Conservation (phyloP, 495 filamentous ascomycete species). For the Penicillium odoratum region DNA sequence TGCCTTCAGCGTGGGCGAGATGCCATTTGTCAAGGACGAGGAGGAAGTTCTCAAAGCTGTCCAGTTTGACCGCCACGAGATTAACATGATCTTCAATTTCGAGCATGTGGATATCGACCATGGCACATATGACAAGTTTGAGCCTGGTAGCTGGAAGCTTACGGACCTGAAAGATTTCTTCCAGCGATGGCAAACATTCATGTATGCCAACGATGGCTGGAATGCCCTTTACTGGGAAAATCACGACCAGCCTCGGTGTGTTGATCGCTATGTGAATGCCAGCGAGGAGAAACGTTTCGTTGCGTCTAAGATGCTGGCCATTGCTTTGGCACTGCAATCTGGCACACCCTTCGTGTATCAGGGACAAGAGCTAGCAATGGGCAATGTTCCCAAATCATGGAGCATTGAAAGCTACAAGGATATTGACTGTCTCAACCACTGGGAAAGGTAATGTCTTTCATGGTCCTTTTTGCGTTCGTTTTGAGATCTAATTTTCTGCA, state of each 20-base stretch:
- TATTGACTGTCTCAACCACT: slow-evolving; percentile 67
- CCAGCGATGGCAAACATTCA: slow-evolving; percentile 65
- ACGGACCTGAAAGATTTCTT: slow-evolving; percentile 59
- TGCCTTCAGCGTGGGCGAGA: slow-evolving; percentile 70
- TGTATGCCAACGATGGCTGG: slow-evolving; percentile 70
- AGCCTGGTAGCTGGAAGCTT: slow-evolving; percentile 52
- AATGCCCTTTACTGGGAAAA: slow-evolving; percentile 73
- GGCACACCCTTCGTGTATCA: slow-evolving; percentile 76
- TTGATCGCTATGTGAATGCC: slow-evolving; percentile 59
- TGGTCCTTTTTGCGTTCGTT: not conserved
- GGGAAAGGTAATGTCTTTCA: slow-evolving; percentile 40
- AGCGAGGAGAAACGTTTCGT: slow-evolving; percentile 44
- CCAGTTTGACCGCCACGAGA: slow-evolving; percentile 55
- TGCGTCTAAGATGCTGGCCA: slow-evolving; percentile 63
- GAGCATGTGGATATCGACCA: slow-evolving; percentile 62
- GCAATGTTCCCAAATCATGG: slow-evolving; percentile 66
- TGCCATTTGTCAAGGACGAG: slow-evolving; percentile 60
- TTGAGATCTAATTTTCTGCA: slow-evolving; percentile 11
- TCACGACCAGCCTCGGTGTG: slow-evolving; percentile 66
- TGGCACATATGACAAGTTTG: slow-evolving; percentile 52
- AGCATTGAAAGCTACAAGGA: slow-evolving; percentile 69
- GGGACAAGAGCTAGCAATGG: slow-evolving; percentile 76
- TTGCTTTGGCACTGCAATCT: slow-evolving; percentile 56
- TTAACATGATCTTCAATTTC: slow-evolving; percentile 79
- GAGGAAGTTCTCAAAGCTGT: slow-evolving; percentile 62